These are phyloP conservation scores for Arabidopsis lyrata DNA, from an alignment of 441 rosid species.

Conservation along the genomic window DNA sequence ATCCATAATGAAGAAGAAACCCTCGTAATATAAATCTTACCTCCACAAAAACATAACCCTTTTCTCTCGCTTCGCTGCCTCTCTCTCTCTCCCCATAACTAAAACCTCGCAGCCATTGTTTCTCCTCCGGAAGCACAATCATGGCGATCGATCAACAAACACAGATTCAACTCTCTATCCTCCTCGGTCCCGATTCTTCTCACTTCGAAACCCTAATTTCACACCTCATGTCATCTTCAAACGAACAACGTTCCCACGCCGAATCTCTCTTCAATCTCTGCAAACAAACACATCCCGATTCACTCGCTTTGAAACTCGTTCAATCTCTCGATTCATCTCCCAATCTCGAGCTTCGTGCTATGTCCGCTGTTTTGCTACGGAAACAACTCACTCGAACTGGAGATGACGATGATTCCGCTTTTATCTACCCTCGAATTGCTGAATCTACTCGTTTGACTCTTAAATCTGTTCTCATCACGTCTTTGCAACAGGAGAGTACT, in stretches of 20 bases:
- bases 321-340: slow-evolving; percentile 47
- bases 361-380: slow-evolving; percentile 58
- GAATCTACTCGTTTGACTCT: slow-evolving; percentile 48
- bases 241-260: slow-evolving; percentile 58
- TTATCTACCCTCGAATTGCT: slow-evolving; percentile 44
- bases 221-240: slow-evolving; percentile 61
- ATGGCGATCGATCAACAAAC: slow-evolving; percentile 49
- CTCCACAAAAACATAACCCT: background rate
- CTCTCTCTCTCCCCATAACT: background rate
- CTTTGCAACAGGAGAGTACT: slow-evolving; percentile 49
- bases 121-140: slow-evolving; percentile 1
- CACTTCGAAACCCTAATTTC: slow-evolving; percentile 59
- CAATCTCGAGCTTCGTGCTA: slow-evolving; percentile 49
- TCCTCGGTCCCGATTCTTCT: slow-evolving; percentile 54
- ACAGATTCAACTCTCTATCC: slow-evolving; percentile 51
- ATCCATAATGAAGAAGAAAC: background rate
- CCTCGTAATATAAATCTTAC: background rate
- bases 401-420: slow-evolving; percentile 43
- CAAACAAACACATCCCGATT: slow-evolving; percentile 55
- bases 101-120: slow-evolving; percentile 23
- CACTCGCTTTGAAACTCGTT: slow-evolving; percentile 50
- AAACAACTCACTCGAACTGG: slow-evolving; percentile 52
- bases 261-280: slow-evolving; percentile 55
- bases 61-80: background rate
- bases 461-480: slow-evolving; percentile 51